Percentiles rank a stretch among this genome's conserved stretches.
Conservation (phyloP, 1,284 basidiomycete species). For the Moesziomyces globuligerus region DNA sequence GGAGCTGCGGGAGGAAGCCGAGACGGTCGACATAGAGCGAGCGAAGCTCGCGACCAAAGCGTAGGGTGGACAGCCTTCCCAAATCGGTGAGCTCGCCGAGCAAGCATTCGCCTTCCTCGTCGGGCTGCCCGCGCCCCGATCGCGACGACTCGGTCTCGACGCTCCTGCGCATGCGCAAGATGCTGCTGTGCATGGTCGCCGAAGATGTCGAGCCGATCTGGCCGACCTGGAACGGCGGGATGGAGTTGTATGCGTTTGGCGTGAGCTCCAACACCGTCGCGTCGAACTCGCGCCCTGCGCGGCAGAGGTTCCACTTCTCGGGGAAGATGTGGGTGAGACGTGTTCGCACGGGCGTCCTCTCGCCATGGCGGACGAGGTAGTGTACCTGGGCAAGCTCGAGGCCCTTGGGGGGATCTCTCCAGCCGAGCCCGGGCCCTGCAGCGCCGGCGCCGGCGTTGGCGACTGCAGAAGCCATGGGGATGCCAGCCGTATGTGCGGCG, state of each 20-base stretch:
- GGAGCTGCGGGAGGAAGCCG: conserved; percentile 57
- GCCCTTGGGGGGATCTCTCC: conserved; percentile 49
- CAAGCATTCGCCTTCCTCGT: conserved; percentile 68
- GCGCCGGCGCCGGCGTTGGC: conserved; percentile 41
- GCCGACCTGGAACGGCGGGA: conserved; percentile 29
- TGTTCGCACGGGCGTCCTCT: conserved; percentile 62
- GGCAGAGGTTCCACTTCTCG: conserved; percentile 62
- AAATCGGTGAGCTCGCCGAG: conserved; percentile 82
- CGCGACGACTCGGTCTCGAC: conserved; percentile 43
- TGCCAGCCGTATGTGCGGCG: conserved; percentile 32
- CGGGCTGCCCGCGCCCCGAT: conserved; percentile 19
- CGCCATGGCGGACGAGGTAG: conserved; percentile 64
- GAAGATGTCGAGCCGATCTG: conserved; percentile 29
- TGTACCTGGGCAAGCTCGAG: conserved; percentile 60
- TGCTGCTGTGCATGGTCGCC: conserved; percentile 32
- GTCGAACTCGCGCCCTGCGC: conserved; percentile 54
- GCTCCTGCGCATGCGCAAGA: conserved; percentile 43
- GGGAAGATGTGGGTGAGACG: conserved; percentile 59
- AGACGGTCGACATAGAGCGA: conserved; percentile 78
- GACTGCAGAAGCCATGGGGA: conserved; percentile 41
- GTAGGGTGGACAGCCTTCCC: conserved; percentile 77
- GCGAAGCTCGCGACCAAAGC: conserved; percentile 75
- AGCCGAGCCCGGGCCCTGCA: conserved; percentile 49
- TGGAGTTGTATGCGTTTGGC: conserved; percentile 12
- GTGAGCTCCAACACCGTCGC: conserved; percentile 51